Base-by-base conservation (phyloP, 306 rosid species). In the Acmispon strigosus region DNA sequence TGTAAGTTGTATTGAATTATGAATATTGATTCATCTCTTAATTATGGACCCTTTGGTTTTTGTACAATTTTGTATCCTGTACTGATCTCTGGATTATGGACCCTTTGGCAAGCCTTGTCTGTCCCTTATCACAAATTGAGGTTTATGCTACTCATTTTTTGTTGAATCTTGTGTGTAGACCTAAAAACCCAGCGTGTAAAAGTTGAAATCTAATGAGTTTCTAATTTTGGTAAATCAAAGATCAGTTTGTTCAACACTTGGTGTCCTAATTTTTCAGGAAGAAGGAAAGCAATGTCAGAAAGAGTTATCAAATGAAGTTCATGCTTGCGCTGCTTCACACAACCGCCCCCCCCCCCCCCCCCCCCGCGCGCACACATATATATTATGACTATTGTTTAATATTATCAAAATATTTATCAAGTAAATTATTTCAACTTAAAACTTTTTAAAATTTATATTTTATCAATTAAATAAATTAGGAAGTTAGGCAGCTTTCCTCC, bases 1-100 rank as follows among this genome's bases (percentile, higher is more conserved):
- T 77, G 19, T 39, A 72, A 67, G 70, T 20, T 69, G 19, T 60
- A 42, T 69, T 59, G 56, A 52, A 15, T 76, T 20, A 17, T 58
- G 36, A 37, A 24, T 49, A 49, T 68, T 39, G 18, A 52, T 29
- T 60, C 62, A 37, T 61, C 62, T 59, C n/a, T 10, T 39, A 32
- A 6, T 32, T 32, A 32, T 32, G 37, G 37, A 32, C 37, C 37
- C 37, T 32, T 27, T 27, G 0, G 34, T 27, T 27, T 4, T 27
- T 27, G 3, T 27, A 27, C 34, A 27, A 27, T 4, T 2, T 27
- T 27, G 34, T 27, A 27, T 67, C 19, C 61, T 53, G 17, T 51
- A 11, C 11, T 45, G 44, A 8, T 60, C 3, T 18, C 19, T 62
- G 32, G 10, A 18, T 24, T 62, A 61, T 75, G 72, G 24, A 66